Base-by-base conservation (phyloP, 2,329 filamentous ascomycete species). In the Monilinia fructicola region DNA sequence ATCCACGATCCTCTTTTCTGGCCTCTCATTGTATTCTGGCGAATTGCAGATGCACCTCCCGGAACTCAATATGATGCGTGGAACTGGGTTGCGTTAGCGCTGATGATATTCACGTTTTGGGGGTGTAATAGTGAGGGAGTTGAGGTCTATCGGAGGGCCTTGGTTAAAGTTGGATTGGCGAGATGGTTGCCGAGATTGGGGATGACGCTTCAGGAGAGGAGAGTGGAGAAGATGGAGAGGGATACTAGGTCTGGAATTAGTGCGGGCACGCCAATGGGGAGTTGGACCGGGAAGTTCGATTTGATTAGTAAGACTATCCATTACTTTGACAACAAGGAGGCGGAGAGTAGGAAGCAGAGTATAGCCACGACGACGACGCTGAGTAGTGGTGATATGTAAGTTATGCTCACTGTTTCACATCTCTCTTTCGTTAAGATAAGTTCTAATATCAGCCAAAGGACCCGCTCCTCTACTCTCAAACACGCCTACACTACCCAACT, bases 41-140 rank as follows among this genome's bases (percentile, higher is more conserved):
- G 2, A 78, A 80, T 28, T 2, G 67, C 38, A 48, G 77, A 73
- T 38, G 58, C 52, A 81, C 84, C 46, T 12, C 69, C 2, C 77
- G 84, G 50, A 2, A 55, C 58, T n/a, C 73, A 75, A 60, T 83
- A 83, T 67, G 84, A 88, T 72, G 81, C 83, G 40, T 90, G 85
- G 85, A 79, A 84, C 26, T 81, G 84, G 56, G 77, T 89, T 12
- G 80, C 73, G 0, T 78, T 81, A 4, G 85, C 84, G 0, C 81
- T 84, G 67, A 67, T 87, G 35, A 76, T 86, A 16, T 90, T 90
- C 73, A 63, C 83, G n/a, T 84, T 88, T 72, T 90, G 90, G 70
- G 88, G 88, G 11, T 82, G 87, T 21, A 88, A 87, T 40, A 79
- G 78, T 35, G 88, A 90, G 72, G 87, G 87, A 0, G 77, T 79